Evolutionary conservation across 257 asterid species (phyloP), one percentile per base, ranked within the genome.

Genomic region (Nicotiana benthamiana): DNA sequence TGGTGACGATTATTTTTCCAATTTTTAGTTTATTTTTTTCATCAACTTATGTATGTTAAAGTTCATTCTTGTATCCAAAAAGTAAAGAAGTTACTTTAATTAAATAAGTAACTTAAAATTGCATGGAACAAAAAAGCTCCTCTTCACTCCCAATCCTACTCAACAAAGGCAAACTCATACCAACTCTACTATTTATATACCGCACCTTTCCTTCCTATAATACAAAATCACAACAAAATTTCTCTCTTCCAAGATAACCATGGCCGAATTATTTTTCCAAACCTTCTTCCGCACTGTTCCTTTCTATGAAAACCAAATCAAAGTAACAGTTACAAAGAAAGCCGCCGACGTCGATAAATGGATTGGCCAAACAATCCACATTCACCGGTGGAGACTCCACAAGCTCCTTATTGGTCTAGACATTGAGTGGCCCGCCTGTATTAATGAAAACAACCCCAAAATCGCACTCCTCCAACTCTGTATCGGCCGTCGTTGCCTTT

Each of bases 391-490:
- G 3, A 40, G 79, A 12, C 61, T 32, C 2, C 20, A 63, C 30
- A 26, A 66, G 5, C 77, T 83, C 18, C 65, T 82, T 1, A 22
- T 83, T 26, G 84, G 82, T 43, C 60, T 83, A 6, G 86, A 72
- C 4, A 48, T 83, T 24, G 79, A 83, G 10, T 83, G 86, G 86
- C 53, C 56, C 6, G 72, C 81, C 3, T 11, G 6, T 16, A 0
- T 0, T 8, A 9, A 18, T 0, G 5, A 36, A 5, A 34, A 3
- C 27, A 66, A 79, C 27, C n/a, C 75, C 10, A 36, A 40, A 40
- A 40, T 63, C 20, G 70, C 83, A 0, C 82, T 83, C 18, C 67
- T 72, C 0, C 86, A 83, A 12, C 83, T 75, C 27, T 83, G 82
- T 43, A 48, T 75, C 9, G 84, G 82, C 13, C 75, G 48, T 2